Percentiles rank a stretch among this genome's conserved stretches.
Conservation (phyloP, 805 yeast species). For the Cyberlindnera bimundalis region DNA sequence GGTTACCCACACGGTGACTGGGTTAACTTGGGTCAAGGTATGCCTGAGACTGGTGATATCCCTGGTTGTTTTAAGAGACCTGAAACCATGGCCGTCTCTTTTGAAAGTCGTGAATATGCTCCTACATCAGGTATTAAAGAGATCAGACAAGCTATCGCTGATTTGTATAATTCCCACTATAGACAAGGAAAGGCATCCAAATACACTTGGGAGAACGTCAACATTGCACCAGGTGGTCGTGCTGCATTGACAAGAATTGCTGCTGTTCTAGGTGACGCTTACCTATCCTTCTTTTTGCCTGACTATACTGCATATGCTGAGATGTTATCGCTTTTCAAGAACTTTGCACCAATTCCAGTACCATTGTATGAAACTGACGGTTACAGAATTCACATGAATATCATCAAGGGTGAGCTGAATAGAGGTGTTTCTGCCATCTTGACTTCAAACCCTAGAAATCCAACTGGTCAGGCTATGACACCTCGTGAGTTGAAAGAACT, state of each 20-base stretch:
- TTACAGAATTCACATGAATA: conserved; percentile 51
- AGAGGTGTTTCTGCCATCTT: conserved; percentile 57
- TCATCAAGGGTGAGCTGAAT: conserved; percentile 47
- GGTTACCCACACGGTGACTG: conserved; percentile 45
- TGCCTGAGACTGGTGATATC: conserved; percentile 60
- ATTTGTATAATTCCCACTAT: conserved; percentile 51
- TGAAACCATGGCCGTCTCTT: conserved; percentile 41
- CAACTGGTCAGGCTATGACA: conserved; percentile 54
- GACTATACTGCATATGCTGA: conserved; percentile 66
- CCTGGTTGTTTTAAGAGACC: conserved; percentile 59
- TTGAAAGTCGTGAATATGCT: conserved; percentile 51
- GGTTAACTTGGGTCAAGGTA: conserved; percentile 65
- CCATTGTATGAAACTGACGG: conserved; percentile 56
- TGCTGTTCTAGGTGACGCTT: conserved; percentile 55
- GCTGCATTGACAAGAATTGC: conserved; percentile 63
- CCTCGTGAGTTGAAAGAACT: conserved; percentile 43
- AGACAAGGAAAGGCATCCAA: conserved; percentile 46
- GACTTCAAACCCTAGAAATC: conserved; percentile 62
- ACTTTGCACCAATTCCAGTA: conserved; percentile 60
- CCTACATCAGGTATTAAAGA: conserved; percentile 57
- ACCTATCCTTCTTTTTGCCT: conserved; percentile 56
- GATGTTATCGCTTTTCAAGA: conserved; percentile 59
- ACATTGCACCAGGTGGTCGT: conserved; percentile 63
- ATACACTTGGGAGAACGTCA: conserved; percentile 57
- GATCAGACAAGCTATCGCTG: conserved; percentile 55